Evolutionary conservation across 1,284 basidiomycete species (phyloP), one percentile per base, ranked within the genome.

Genomic region (Albatrellus sp.): DNA sequence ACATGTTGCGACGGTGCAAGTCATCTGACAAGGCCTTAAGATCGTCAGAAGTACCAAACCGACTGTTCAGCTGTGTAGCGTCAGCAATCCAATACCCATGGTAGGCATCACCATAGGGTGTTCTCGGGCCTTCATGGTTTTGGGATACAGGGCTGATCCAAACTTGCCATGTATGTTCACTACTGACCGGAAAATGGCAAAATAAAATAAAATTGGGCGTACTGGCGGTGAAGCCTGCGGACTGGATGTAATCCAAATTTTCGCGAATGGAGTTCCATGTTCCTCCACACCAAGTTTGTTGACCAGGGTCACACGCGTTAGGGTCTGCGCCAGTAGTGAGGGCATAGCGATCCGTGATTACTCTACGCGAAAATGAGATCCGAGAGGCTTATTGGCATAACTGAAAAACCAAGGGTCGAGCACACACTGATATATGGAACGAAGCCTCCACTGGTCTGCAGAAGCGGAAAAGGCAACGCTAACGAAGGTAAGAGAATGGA

Each of bases 331-430:
- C 73, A 0, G 69, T 60, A 5, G 76, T 63, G 49, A 79, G 69
- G 7, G 84, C 80, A 55, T 77, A 90, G 29, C 85, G 80, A 60
- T 89, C 85, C 2, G 79, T 82, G 46, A 90, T 73, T 48, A 87
- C 61, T 61, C 82, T 78, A 52, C 14, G 13, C 17, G 28, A 31
- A n/a, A 44, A 12, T 44, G 16, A 40, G 38, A 39, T 17, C 11
- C 34, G 37, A 45, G 10, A 48, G 31, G 31, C 46, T 61, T 63
- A 46, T 24, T 12, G 3, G 34, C 33, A 16, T 24, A 30, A 46
- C 11, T 14, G n/a, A n/a, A n/a, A n/a, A n/a, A n/a, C 7, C 24
- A 35, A 20, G 37, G 35, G 6, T 16, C 13, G 2, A 29, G 44
- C 24, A 49, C 60, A 38, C 40, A 65, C 65, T 67, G 65, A 57